Evolutionary conservation across 805 yeast genomes (phyloP).

Genomic region (Kazachstania bromeliacearum): DNA sequence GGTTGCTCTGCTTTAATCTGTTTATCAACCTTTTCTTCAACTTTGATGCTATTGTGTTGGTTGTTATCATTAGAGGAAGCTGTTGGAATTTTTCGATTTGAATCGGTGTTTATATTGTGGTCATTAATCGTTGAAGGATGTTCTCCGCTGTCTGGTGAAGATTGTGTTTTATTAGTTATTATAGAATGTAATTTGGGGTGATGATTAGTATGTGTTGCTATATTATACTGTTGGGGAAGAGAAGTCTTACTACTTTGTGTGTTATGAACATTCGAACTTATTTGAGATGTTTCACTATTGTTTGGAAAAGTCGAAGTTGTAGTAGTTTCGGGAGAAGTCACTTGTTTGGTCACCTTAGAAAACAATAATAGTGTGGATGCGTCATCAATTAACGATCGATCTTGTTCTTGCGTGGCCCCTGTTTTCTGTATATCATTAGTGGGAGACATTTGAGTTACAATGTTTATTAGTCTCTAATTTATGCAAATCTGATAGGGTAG

Average conservation of each 20-base stretch:
- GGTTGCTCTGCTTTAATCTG: not conserved
- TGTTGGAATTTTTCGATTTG: not conserved
- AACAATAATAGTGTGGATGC: constrained; percentile 55
- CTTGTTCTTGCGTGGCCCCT: constrained; percentile 3
- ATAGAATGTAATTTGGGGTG: too few relatives aligned
- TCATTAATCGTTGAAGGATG: too few relatives aligned
- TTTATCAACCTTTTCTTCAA: too few relatives aligned
- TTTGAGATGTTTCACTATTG: not conserved
- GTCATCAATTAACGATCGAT: constrained; percentile 39
- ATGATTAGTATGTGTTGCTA: too few relatives aligned
- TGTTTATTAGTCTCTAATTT: too few relatives aligned
- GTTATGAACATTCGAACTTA: not conserved
- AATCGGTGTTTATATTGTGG: not conserved
- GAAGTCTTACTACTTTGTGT: not conserved
- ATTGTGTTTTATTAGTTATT: not conserved
- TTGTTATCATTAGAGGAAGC: not conserved
- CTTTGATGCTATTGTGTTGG: not conserved
- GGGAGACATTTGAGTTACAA: too few relatives aligned
- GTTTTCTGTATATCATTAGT: not conserved
- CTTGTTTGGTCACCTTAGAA: constrained; percentile 40
- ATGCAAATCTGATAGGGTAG: too few relatives aligned
- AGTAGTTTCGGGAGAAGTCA: not conserved
- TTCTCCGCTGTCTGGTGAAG: not conserved
- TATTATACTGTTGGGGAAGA: not conserved
- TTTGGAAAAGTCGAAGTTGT: not conserved